phyloP scores from a whole-genome alignment of 108 stramenopile species.

The Epithemia pelagica region DNA sequence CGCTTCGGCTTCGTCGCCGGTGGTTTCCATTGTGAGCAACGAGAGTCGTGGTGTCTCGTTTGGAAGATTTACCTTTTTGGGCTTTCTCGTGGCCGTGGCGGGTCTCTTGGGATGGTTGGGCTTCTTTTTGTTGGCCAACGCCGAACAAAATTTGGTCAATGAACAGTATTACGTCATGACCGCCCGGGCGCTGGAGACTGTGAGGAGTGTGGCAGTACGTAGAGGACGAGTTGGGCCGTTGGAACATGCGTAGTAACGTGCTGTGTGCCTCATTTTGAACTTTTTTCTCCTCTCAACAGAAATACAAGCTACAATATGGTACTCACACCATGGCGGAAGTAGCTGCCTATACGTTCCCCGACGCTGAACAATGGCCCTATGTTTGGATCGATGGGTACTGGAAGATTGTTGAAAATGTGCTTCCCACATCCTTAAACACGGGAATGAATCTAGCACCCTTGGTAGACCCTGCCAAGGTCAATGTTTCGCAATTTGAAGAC shows the following conservation, averaged over 20 bases:
- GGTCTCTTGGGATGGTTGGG: neutral
- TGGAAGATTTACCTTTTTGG: neutral
- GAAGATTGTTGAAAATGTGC: slow-evolving; percentile 6
- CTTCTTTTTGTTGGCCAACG: neutral
- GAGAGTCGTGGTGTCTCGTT: neutral
- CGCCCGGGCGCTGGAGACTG: neutral
- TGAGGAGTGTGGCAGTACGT: neutral
- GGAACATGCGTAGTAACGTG: neutral
- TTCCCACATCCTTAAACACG: neutral
- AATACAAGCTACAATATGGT: too few relatives aligned
- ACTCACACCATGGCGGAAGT: slow-evolving; percentile 5
- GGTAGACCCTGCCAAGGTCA: neutral
- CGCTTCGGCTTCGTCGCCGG: too few relatives aligned
- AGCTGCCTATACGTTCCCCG: neutral
- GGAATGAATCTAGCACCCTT: slow-evolving; percentile 1
- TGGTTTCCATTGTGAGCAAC: too few relatives aligned
- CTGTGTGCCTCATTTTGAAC: too few relatives aligned
- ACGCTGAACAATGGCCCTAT: slow-evolving; percentile 17
- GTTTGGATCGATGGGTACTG: slow-evolving; percentile 13
- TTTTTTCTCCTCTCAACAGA: too few relatives aligned
- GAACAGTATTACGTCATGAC: neutral
- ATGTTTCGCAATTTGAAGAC: slow-evolving; percentile 14
- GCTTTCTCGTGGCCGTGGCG: neutral
- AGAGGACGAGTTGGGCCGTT: neutral
- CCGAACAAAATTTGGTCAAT: neutral